phyloP scores from a whole-genome alignment of 2,329 filamentous ascomycete species.

The Monilinia fructigena region DNA sequence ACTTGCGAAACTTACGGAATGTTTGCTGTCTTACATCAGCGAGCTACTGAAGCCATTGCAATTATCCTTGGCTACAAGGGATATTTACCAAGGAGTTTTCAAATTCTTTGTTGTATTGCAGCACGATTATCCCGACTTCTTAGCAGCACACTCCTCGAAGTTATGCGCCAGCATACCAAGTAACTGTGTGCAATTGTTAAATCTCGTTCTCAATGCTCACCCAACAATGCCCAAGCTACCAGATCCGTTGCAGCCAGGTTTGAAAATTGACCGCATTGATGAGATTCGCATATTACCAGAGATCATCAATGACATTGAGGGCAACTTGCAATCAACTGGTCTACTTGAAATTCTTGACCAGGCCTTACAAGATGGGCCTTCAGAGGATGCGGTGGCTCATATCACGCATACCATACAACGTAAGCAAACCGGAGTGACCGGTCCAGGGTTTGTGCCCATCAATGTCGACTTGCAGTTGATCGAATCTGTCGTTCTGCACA shows the following conservation, averaged over 20 bases:
- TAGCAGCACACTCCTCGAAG: conserved; percentile 81
- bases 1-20: conserved; percentile 71
- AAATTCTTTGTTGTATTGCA: conserved; percentile 83
- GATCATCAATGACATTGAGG: conserved; percentile 59
- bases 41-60: conserved; percentile 75
- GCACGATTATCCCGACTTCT: conserved; percentile 92
- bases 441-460: conserved; percentile 65
- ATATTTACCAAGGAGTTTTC: conserved; percentile 79
- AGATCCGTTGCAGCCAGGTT: conserved; percentile 68
- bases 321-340: conserved; percentile 52
- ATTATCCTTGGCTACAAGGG: conserved; percentile 68
- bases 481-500: conserved; percentile 79
- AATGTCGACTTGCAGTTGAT: conserved; percentile 69
- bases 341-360: conserved; percentile 60
- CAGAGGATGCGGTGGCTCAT: conserved; percentile 71
- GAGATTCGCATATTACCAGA: conserved; percentile 68
- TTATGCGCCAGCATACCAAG: conserved; percentile 79
- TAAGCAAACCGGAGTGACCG: conserved; percentile 56
- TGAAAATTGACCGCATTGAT: conserved; percentile 75
- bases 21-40: conserved; percentile 70
- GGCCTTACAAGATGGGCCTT: conserved; percentile 59
- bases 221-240: conserved; percentile 70
- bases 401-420: conserved; percentile 72
- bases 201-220: conserved; percentile 80
- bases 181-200: conserved; percentile 83